A percentile compares a stretch with the other conserved stretches of the same genome.
These are phyloP conservation scores for Rhododendron kiyosumense DNA, from an alignment of 148 eudicot genomes.

Conservation along the genomic window DNA sequence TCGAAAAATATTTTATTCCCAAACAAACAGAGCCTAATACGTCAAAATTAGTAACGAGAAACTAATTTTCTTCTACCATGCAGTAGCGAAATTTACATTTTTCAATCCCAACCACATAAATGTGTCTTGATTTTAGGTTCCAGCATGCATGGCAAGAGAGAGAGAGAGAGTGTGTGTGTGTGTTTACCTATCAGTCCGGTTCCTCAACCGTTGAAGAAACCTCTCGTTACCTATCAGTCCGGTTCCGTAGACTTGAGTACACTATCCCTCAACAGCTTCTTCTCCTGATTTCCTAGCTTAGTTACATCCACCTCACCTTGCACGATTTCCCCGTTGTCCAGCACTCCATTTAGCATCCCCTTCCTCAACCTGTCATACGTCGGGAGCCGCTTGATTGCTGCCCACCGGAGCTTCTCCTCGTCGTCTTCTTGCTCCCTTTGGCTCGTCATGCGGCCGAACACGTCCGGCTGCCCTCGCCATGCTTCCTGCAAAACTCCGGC, in stretches of 20 bases:
- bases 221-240: constrained; percentile 47
- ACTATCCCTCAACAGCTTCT: constrained; percentile 31
- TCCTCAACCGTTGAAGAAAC: constrained; percentile 36
- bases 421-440: constrained; percentile 21
- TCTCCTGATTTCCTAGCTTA: constrained; percentile 33
- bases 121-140: no score
- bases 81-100: no score
- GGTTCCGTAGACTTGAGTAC: constrained; percentile 31
- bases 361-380: constrained; percentile 37
- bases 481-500: constrained; percentile 3
- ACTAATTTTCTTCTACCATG: no score
- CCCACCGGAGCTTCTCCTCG: constrained; percentile 24
- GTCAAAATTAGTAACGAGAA: no score
- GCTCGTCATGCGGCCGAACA: constrained; percentile 11
- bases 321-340: constrained; percentile 32
- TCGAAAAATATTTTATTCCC: no score
- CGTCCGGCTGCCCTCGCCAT: constrained; percentile 18
- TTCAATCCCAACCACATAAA: no score
- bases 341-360: constrained; percentile 33
- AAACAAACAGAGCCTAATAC: no score
- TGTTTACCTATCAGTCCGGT: constrained; percentile 31
- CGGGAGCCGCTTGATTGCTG: constrained; percentile 35
- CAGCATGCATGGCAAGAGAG: neutral
- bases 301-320: constrained; percentile 36
- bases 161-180: neutral